Conservation (phyloP, 1,139 yeast species). For the Suhomyces terraborum region DNA sequence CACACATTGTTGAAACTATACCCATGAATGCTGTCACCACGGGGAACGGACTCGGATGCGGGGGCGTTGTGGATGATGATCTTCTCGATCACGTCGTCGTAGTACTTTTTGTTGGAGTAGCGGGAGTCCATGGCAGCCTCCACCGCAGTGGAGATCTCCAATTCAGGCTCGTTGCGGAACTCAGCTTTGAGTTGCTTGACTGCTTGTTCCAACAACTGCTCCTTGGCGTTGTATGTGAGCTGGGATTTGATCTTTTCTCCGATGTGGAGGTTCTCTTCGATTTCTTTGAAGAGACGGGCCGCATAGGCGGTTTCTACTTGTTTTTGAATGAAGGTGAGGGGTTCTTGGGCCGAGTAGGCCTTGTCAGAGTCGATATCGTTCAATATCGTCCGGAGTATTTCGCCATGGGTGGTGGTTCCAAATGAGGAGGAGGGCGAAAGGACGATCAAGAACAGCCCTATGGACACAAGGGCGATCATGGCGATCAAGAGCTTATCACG, state of each 20-base stretch:
- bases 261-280: slow-evolving; percentile 10
- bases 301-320: slow-evolving; percentile 15
- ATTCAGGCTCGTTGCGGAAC: slow-evolving; percentile 1
- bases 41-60: slow-evolving; percentile 8
- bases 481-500: slow-evolving; percentile 7
- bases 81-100: slow-evolving; percentile 15
- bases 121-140: slow-evolving; percentile 13
- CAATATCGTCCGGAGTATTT: slow-evolving; percentile 1
- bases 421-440: background rate
- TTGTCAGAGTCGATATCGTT: slow-evolving; percentile 1
- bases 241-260: slow-evolving; percentile 12
- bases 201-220: slow-evolving; percentile 11
- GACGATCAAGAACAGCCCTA: slow-evolving; percentile 2
- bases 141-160: slow-evolving; percentile 10
- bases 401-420: slow-evolving; percentile 3
- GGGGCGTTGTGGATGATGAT: slow-evolving; percentile 17
- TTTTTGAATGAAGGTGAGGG: slow-evolving; percentile 10
- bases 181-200: slow-evolving; percentile 5
- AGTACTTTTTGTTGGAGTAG: slow-evolving; percentile 15
- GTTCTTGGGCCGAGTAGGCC: slow-evolving; percentile 8
- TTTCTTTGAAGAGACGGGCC: slow-evolving; percentile 10
- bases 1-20: slow-evolving; percentile 13
- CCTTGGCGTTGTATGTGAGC: slow-evolving; percentile 6
- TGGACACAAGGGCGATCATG: slow-evolving; percentile 2
- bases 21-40: slow-evolving; percentile 14